Evolutionary conservation across 306 rosid genomes (phyloP), one percentile per base, ranked within the genome.

Genomic region (Castanea crenata): DNA sequence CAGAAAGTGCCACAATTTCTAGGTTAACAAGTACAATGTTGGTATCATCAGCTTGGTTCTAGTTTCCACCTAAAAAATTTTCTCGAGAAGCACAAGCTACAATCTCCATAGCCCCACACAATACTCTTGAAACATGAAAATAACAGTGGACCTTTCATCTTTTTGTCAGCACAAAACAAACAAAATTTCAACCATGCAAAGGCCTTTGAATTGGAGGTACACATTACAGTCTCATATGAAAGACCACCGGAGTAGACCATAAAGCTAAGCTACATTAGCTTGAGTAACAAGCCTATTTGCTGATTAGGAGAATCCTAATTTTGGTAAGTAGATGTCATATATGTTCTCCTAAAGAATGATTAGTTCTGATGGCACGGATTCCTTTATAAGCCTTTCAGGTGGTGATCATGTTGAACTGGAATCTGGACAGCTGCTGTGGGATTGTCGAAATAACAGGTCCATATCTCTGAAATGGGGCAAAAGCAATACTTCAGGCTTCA

Each of bases 401-500:
- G 55, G 96, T 86, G 88, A 96, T 96, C 99, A 96, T 96, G 87
- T 93, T 93, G 87, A 96, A 96, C 87, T 96, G 97, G 85, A 96
- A 96, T 91, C 99, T 88, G 74, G 99, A 96, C 51, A 96, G 94
- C 86, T 93, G 99, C 82, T 93, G 98, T 11, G 99, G 99, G 76
- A 96, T 96, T 78, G 97, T 93, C 74, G 98, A 96, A 81, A 96
- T 96, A 77, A 96, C 98, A 9, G 97, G 96, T 20, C 99, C 99
- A 58, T 96, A 96, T 88, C 99, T 89, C 99, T 96, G 97, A 73
- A 34, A 38, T 27, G 9, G 18, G 29, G 41, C 20, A 34, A 21
- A 35, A 68, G 25, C 5, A 49, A 49, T 49, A 49, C 16, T 49
- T 49, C 54, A 49, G 54, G 54, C 54, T 49, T 49, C 54, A 49